Base-by-base conservation (phyloP, 805 yeast genomes). In the Yamadazyma tumulicola region DNA sequence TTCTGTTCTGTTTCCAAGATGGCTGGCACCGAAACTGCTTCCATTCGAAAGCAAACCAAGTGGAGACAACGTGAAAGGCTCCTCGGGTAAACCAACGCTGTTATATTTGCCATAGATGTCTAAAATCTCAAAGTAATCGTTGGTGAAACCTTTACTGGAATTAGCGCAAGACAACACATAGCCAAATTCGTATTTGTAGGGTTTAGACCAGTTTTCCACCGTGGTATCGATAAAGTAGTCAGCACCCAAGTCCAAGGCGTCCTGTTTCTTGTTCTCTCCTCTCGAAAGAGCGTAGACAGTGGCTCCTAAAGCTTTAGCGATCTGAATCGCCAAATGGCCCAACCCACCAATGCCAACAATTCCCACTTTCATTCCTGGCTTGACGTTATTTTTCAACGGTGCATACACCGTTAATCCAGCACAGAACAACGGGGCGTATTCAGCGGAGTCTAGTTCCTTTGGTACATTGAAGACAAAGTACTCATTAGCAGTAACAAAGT, bases 321-420 rank as follows among this genome's bases (percentile, higher is more conserved):
- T 73, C 54, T 72, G 69, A 37, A 79, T 55, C 11, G 72, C 80
- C 67, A 77, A 64, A 60, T 77, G 81, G 31, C 85, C 85, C 36
- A 79, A 67, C 18, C 85, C 85, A 34, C 85, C 85, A 38, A 79
- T 67, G 36, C 84, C 84, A 37, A 72, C 68, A 36, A 79, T 58
- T 28, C 80, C 85, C 34, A 79, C 81, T 29, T 63, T 69, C 33
- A 65, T 64, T 14, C 68, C 66, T 6, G 47, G 37, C 14, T 30
- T 33, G 13, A 48, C 65, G 13, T 29, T 25, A 14, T 36, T 59
- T 37, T 51, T 48, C 46, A 74, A 53, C 18, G 80, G 80, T 22
- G 74, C 67, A 46, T 58, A 74, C 19, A 71, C 77, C 4, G 79
- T 74, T 37, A 73, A 57, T 31, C 79, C 80, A 41, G 77, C 80